Percentiles rank a stretch among this genome's conserved stretches.
These are phyloP conservation scores for Aspergillus aculeatinus DNA, from an alignment of 2,329 filamentous ascomycete species.

Conservation along the genomic window DNA sequence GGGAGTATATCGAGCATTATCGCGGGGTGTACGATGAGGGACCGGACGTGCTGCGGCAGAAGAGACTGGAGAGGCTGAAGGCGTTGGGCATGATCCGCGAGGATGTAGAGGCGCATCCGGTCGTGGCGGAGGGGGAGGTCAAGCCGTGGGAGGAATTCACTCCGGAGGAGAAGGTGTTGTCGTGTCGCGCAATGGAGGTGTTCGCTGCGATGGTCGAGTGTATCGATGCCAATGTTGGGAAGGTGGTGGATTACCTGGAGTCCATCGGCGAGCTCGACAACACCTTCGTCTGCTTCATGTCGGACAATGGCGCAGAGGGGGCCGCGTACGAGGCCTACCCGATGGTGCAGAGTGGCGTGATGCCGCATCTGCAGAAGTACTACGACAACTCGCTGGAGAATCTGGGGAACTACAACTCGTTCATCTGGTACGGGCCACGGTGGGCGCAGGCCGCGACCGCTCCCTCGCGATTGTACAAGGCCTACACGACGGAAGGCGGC, in stretches of 20 bases:
- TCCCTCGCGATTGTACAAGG: constrained; percentile 51
- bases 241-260: constrained; percentile 57
- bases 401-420: constrained; percentile 54
- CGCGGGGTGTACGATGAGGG: constrained; percentile 61
- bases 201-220: constrained; percentile 65
- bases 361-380: constrained; percentile 56
- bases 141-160: constrained; percentile 40
- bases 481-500: constrained; percentile 52
- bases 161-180: constrained; percentile 41
- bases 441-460: constrained; percentile 58
- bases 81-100: constrained; percentile 56
- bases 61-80: constrained; percentile 56
- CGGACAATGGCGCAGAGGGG: constrained; percentile 63
- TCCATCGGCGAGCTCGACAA: constrained; percentile 60
- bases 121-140: constrained; percentile 47
- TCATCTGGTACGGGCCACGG: constrained; percentile 61
- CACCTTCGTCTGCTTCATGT: constrained; percentile 64
- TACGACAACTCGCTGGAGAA: constrained; percentile 50
- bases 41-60: constrained; percentile 55
- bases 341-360: constrained; percentile 55
- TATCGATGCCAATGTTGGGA: constrained; percentile 61
- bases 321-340: constrained; percentile 60
- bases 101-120: constrained; percentile 44
- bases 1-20: constrained; percentile 57
- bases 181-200: constrained; percentile 57